Percentiles rank a stretch among this genome's conserved stretches.
These are phyloP conservation scores for Ilyonectria mors-panacis DNA, from an alignment of 2,329 filamentous ascomycete species.

Conservation along the genomic window DNA sequence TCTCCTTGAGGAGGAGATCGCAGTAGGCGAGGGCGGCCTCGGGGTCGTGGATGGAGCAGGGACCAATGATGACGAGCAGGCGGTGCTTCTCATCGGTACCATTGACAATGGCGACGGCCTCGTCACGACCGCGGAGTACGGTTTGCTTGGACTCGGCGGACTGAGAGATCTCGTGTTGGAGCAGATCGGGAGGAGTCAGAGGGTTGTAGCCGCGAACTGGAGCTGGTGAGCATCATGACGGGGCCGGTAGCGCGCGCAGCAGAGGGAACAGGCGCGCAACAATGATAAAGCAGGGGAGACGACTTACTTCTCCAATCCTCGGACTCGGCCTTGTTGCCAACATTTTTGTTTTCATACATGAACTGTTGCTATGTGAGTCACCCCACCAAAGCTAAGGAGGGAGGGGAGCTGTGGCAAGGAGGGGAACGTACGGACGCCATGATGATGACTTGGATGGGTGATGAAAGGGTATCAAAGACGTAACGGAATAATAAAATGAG, in stretches of 20 bases:
- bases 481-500: constrained; percentile 8
- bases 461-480: constrained; percentile 19
- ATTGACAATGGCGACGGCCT: constrained; percentile 79
- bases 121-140: constrained; percentile 73
- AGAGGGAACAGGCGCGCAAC: background rate
- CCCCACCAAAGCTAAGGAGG: constrained; percentile 29
- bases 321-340: constrained; percentile 80
- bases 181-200: constrained; percentile 91
- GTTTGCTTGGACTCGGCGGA: constrained; percentile 71
- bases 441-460: constrained; percentile 32
- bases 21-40: constrained; percentile 93
- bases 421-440: constrained; percentile 47
- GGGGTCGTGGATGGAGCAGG: constrained; percentile 98
- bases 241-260: background rate
- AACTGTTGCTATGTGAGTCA: constrained; percentile 62
- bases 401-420: constrained; percentile 17
- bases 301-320: constrained; percentile 87
- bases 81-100: constrained; percentile 73
- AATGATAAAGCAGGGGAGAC: constrained; percentile 9
- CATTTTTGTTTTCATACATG: constrained; percentile 84
- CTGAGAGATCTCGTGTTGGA: constrained; percentile 90
- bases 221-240: constrained; percentile 44
- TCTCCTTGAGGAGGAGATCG: constrained; percentile 83
- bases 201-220: constrained; percentile 91
- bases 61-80: constrained; percentile 85